These are phyloP conservation scores for Brasenia schreberi DNA, from an alignment of 164 flowering plant genomes.

Conservation along the genomic window DNA sequence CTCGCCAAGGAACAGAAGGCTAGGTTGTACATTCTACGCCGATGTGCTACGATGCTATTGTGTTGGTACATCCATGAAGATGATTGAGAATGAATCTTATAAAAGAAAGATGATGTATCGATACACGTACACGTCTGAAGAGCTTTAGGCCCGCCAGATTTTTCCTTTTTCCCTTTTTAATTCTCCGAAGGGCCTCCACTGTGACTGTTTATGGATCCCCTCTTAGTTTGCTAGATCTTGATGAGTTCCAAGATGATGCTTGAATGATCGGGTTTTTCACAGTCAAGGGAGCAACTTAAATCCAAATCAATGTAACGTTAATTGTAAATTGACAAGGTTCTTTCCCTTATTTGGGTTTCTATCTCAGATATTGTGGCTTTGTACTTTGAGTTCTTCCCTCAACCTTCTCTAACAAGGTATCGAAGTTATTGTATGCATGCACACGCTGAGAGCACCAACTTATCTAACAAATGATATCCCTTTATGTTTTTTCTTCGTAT, in stretches of 20 bases:
- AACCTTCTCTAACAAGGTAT: no score
- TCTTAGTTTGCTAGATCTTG: no score
- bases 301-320: no score
- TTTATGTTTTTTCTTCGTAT: no score
- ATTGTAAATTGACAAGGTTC: no score
- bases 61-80: constrained; percentile 72
- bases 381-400: no score
- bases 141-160: not conserved
- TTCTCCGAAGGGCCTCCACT: not conserved
- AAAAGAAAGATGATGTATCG: no score
- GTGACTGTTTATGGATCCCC: not conserved
- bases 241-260: not conserved
- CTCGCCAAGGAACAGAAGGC: constrained; percentile 62
- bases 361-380: not conserved
- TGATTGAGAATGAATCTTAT: constrained; percentile 10
- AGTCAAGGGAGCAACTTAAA: not conserved
- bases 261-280: no score
- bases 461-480: no score
- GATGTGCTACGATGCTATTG: constrained; percentile 68
- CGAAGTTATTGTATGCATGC: no score
- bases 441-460: no score
- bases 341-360: not conserved
- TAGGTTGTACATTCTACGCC: constrained; percentile 53
- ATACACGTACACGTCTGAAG: not conserved
- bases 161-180: not conserved